Evolutionary conservation across 2,329 filamentous ascomycete species (phyloP).

Genomic region (Colletotrichum kahawae): DNA sequence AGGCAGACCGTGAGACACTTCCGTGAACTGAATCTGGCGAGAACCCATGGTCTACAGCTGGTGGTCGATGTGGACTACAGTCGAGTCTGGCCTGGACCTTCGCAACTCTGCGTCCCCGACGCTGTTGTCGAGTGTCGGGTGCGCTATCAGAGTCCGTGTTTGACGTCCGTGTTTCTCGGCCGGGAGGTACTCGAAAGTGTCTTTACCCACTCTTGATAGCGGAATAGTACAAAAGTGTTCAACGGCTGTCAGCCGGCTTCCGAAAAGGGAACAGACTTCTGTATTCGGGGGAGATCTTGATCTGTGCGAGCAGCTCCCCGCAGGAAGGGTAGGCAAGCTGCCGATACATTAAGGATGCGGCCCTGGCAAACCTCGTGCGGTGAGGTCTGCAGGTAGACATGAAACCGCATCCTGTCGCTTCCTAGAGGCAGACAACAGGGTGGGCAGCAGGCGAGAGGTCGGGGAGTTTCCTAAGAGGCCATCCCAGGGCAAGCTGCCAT

Average conservation of each 20-base stretch:
- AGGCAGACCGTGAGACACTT: constrained; percentile 3
- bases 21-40: background rate
- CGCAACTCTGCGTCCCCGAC: constrained; percentile 10
- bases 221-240: background rate
- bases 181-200: background rate
- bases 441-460: background rate
- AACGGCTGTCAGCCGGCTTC: background rate
- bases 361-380: background rate
- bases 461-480: background rate
- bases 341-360: background rate
- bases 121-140: background rate
- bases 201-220: background rate
- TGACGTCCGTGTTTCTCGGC: background rate
- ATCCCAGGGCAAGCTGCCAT: background rate
- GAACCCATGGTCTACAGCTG: background rate
- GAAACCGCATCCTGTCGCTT: background rate
- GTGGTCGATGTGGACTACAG: background rate
- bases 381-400: background rate
- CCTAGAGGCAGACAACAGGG: background rate
- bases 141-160: background rate
- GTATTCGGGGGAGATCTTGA: background rate
- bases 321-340: background rate
- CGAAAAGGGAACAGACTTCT: background rate
- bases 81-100: background rate
- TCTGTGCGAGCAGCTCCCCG: constrained; percentile 1